phyloP scores from a whole-genome alignment of 495 filamentous ascomycete genomes.

The Paragyromitra xinjiangensis region DNA sequence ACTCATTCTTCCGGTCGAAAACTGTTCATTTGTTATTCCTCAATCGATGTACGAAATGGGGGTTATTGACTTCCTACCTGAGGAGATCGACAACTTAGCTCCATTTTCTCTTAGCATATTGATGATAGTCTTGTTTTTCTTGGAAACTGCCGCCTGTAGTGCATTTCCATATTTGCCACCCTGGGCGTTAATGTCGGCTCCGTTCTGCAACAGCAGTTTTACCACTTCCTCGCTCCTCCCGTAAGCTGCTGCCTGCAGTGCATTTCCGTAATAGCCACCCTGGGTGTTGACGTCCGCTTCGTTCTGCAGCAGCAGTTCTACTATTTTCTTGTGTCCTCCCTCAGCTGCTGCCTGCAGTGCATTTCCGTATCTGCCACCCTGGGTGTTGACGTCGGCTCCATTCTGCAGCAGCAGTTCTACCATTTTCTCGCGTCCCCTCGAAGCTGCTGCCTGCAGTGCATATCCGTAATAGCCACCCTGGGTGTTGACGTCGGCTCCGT shows the following conservation, averaged over 20 bases:
- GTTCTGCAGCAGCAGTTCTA: no score
- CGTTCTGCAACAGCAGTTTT: background rate
- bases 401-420: background rate
- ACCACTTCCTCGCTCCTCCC: background rate
- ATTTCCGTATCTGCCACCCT: background rate
- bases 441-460: background rate
- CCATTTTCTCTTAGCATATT: background rate
- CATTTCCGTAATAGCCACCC: background rate
- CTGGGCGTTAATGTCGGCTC: background rate
- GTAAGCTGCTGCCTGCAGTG: background rate
- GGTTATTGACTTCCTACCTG: background rate
- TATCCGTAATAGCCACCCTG: background rate
- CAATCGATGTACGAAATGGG: background rate
- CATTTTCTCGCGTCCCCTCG: background rate
- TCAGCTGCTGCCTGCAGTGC: background rate
- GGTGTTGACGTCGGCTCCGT: background rate
- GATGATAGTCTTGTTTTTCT: background rate
- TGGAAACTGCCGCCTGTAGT: background rate
- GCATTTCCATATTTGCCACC: background rate
- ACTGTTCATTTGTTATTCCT: background rate
- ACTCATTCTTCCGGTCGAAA: background rate
- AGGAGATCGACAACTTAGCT: background rate
- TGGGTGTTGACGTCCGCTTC: no score
- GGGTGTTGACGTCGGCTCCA: background rate
- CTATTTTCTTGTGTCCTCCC: no score